Evolutionary conservation across 768 basidiomycete genomes (phyloP), one percentile per base, ranked within the genome.

Genomic region (Podaxis mareebaensis): DNA sequence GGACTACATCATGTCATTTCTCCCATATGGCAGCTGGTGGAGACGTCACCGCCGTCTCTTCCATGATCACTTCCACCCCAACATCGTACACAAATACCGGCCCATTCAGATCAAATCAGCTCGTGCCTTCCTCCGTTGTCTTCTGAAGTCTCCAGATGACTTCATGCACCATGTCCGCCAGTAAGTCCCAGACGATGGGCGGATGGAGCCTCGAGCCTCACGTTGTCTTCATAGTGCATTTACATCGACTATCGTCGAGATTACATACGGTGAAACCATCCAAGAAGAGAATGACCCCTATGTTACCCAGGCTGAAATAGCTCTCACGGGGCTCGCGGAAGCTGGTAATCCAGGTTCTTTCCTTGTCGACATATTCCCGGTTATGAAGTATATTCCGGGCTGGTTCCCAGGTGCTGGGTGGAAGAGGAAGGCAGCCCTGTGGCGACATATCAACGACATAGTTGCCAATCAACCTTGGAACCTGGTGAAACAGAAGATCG

Each of bases 1-100:
- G 66, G 73, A 78, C 36, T 83, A 77, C 74, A 78, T 77, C 52
- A 78, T 85, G 36, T 81, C 78, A 0, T 77, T 84, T 56, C 78
- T 82, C 74, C 78, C 77, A 2, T 85, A 71, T 54, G 65, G 66
- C 49, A 38, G 63, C 7, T 63, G 75, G 59, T 85, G 83, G 80
- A 78, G 77, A 54, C 75, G 74, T 36, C 84, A 83, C 65, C 78
- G 84, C 46, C 76, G 76, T 2, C 22, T 57, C 12, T 69, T 69
- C 44, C 68, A 69, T 26, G 40, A 62, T 20, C 55, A 59, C 20
- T 65, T 69, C 61, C 64, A 65, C 30, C 64, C 57, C 7, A 62
- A 61, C 17, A 33, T 28, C 10, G 61, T 64, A 15, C 58, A 48
- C 2, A 48, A 52, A 20, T 64, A 66, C 36, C 54, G 60, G 13